Evolutionary conservation across 1,284 basidiomycete species (phyloP), one percentile per base, ranked within the genome.

Genomic region (Puccinia horiana): DNA sequence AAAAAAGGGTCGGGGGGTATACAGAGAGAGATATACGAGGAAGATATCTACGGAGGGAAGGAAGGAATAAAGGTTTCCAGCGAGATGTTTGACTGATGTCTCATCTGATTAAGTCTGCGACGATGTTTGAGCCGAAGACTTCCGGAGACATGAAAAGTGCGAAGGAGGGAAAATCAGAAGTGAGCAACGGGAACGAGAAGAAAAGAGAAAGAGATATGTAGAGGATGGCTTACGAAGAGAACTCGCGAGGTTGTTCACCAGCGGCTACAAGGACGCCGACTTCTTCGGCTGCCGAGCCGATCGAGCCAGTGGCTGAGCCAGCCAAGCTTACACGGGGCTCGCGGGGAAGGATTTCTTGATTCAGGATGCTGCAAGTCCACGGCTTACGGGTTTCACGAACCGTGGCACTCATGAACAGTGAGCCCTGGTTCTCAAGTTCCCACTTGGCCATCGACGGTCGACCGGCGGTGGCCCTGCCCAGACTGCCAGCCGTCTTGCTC

Each of bases 41-140:
- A n/a, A n/a, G n/a, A n/a, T n/a, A n/a, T n/a, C n/a, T n/a, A n/a
- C n/a, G n/a, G n/a, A n/a, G n/a, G n/a, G n/a, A n/a, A n/a, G n/a
- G n/a, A n/a, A n/a, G n/a, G n/a, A n/a, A n/a, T n/a, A n/a, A n/a
- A n/a, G n/a, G n/a, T n/a, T n/a, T n/a, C n/a, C n/a, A n/a, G n/a
- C n/a, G n/a, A n/a, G n/a, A n/a, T n/a, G n/a, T n/a, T 35, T 73
- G 14, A 54, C 20, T 73, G 47, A 9, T 37, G 18, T n/a, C 49
- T 73, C 29, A 54, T 40, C 18, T 73, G 70, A 16, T 73, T 35
- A 12, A 73, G 70, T 73, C 70, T 32, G 20, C 47, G 70, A 54
- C 70, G 70, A 54, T 73, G 70, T 40, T 73, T 73, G 20, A 73
- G 70, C 32, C 47, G 70, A 54, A 73, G 70, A 54, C 70, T 73